phyloP scores from a whole-genome alignment of 495 filamentous ascomycete species.

The Glutinoglossum americanum region DNA sequence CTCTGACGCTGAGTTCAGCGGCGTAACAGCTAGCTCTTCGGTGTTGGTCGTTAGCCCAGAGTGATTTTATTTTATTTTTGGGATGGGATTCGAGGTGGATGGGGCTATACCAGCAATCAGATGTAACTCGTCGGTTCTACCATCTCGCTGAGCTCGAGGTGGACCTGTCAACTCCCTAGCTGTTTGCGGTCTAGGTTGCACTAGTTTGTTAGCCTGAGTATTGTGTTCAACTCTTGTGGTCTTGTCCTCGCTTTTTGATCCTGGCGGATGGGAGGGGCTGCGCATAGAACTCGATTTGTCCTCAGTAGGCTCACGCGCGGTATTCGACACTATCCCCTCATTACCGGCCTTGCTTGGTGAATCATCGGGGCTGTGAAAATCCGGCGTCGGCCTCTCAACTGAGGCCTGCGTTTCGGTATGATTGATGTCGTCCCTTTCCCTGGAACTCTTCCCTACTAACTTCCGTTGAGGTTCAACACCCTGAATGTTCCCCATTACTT shows the following conservation, averaged over 20 bases:
- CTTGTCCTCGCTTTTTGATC: too few species aligned
- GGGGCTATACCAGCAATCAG: too few species aligned
- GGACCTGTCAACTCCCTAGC: too few species aligned
- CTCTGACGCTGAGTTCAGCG: not conserved
- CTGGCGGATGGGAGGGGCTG: not conserved
- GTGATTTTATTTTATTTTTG: not conserved
- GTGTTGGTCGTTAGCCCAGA: not conserved
- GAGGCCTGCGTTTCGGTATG: not conserved
- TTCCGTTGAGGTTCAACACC: not conserved
- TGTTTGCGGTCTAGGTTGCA: too few species aligned
- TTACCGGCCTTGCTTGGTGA: not conserved
- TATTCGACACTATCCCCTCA: not conserved
- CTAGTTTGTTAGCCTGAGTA: not conserved
- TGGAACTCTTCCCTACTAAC: not conserved
- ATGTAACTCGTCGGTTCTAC: too few species aligned
- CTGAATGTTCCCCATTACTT: not conserved
- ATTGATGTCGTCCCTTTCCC: not conserved
- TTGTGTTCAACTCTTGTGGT: too few species aligned
- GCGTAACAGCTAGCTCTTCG: not conserved
- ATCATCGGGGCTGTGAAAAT: constrained; percentile 1
- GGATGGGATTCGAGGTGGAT: not conserved
- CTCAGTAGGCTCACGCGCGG: not conserved
- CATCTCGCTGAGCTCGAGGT: too few species aligned
- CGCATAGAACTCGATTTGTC: not conserved
- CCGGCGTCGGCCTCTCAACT: not conserved